Conservation (phyloP, 257 asterid genomes). For the Anisodus acutangulus region DNA sequence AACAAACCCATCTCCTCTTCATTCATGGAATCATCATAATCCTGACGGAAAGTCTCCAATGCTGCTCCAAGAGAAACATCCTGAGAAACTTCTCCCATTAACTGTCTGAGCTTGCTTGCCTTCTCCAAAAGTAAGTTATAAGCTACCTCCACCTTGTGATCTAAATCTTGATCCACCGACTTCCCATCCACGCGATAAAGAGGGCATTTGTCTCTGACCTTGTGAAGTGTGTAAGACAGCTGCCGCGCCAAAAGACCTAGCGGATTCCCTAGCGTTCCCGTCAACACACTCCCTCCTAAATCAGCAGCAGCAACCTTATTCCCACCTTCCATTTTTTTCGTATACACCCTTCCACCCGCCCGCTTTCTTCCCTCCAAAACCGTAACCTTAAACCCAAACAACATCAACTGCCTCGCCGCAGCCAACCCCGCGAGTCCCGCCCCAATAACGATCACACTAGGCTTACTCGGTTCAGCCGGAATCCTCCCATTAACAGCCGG, state of each 20-base stretch:
- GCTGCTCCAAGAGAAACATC: slow-evolving; percentile 98
- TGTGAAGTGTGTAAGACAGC: slow-evolving; percentile 74
- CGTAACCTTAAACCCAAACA: slow-evolving; percentile 84
- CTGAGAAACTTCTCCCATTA: slow-evolving; percentile 90
- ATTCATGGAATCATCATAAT: slow-evolving; percentile 49
- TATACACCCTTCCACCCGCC: slow-evolving; percentile 93
- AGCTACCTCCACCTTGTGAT: slow-evolving; percentile 71
- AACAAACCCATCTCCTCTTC: slow-evolving; percentile 77
- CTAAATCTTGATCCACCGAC: slow-evolving; percentile 74
- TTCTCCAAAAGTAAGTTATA: slow-evolving; percentile 81
- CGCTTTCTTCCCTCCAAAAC: slow-evolving; percentile 94
- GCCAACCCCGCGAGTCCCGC: slow-evolving; percentile 96
- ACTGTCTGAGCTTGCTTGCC: slow-evolving; percentile 70
- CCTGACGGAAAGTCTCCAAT: slow-evolving; percentile 74
- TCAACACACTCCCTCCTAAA: slow-evolving; percentile 96
- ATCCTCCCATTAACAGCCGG: slow-evolving; percentile 68
- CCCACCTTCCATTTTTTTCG: slow-evolving; percentile 68
- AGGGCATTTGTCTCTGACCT: slow-evolving; percentile 95
- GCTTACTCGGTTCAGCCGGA: slow-evolving; percentile 52
- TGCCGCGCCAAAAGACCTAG: slow-evolving; percentile 95
- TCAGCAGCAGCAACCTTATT: slow-evolving; percentile 76
- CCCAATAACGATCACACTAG: slow-evolving; percentile 76
- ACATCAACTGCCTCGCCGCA: slow-evolving; percentile 96
- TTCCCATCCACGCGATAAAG: slow-evolving; percentile 74
- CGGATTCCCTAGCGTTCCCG: slow-evolving; percentile 91